Base-by-base conservation (phyloP, 2,329 filamentous ascomycete genomes). In the Ceratocystis alfenasii region DNA sequence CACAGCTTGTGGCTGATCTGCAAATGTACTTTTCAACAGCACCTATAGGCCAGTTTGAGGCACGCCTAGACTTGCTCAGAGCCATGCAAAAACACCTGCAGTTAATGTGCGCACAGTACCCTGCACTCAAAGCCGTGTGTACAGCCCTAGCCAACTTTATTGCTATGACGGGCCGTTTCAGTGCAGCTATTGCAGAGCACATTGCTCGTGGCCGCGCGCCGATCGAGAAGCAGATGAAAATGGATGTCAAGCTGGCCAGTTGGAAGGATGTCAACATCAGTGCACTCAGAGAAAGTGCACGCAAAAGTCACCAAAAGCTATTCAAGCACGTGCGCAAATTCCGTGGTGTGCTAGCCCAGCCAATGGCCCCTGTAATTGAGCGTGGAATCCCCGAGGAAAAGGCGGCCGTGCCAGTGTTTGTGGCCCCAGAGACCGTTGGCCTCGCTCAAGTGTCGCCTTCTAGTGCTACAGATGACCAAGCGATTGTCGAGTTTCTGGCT, bases 191-290 rank as follows among this genome's bases (percentile, higher is more conserved):
- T 6, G 76, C 80, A 12, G 86, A 90, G 68, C 76, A 80, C 0
- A 81, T 96, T 45, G 77, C 77, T 22, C 83, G 83, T 57, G 88
- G 87, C n/a, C 84, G 90, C 65, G 78, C 80, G 5, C 80, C 82
- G 0, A 80, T 97, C n/a, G 93, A 97, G 74, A 96, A 91, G 75
- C 86, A 90, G 66, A 90, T 97, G 81, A 93, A 88, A 73, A 89
- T 97, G 70, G 86, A 96, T n/a, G 82, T 99, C 17, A 84, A 95
- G 64, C 79, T 99, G 71, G 91, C 92, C 6, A 96, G 91, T 74
- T 99, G 95, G 95, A 96, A 95, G 74, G 94, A 99, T 71, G 96
- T 90, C 25, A 99, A 97, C 72, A 95, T 99, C 68, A 87, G 87
- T 61, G 89, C 90, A 0, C 78, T 99, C 17, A 84, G 87, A 70